Evolutionary conservation across 495 filamentous ascomycete genomes (phyloP), one percentile per base, ranked within the genome.

Genomic region (Penicillium chermesinum): DNA sequence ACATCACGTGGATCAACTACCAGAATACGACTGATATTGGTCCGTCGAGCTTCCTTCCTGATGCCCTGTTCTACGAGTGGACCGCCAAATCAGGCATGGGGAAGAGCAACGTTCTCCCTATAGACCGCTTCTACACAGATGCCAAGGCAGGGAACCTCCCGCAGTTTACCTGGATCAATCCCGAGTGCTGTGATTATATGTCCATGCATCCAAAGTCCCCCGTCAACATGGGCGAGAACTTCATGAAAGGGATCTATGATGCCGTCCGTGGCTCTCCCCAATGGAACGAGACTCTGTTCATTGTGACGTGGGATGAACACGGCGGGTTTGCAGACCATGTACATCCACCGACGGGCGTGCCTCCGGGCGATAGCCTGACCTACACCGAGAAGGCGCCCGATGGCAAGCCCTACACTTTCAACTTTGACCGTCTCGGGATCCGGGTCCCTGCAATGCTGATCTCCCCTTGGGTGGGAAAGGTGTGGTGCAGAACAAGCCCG

Each of bases 221-320:
- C 2, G 69, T 75, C 44, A 70, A 69, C 27, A 64, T 71, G 48
- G 74, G 75, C 48, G 74, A 79, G 55, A 60, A 57, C 39, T 72
- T 77, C 47, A 65, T 79, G 57, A 76, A 77, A 58, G 56, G 64
- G 6, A 65, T 79, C 53, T 77, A 77, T 50, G 72, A 77, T 37
- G 71, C 73, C 2, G 33, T 76, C 17, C 72, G 74, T 16, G 47
- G 52, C 10, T 71, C 66, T 10, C 72, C 72, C 8, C 69, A 76
- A 44, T 76, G 72, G 71, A 65, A 76, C 12, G 59, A 72, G 12
- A 75, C 72, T 1, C 63, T 75, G 14, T 71, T 77, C 55, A 69
- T 77, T 49, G 42, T 76, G 37, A 76, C 70, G 17, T 76, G 72
- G 49, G 73, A 76, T 54, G 74, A 76, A 51, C 69, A 73, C 46